Base-by-base conservation (phyloP, 805 yeast species). In the Metschnikowia amazonensis region DNA sequence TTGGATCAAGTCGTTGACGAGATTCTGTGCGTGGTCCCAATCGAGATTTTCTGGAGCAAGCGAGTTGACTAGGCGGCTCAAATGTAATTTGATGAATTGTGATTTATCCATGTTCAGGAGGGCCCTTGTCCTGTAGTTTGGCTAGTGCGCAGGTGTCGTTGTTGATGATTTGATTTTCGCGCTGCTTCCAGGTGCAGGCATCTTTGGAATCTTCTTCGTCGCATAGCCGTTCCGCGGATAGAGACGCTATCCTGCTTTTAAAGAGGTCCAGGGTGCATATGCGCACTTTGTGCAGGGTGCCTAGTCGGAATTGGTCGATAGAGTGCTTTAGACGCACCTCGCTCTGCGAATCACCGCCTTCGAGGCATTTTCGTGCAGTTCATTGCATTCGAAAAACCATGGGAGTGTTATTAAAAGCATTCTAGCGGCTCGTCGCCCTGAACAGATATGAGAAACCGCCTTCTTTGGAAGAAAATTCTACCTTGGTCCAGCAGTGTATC, bases 1-100 rank as follows among this genome's bases (percentile, higher is more conserved):
- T 8, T 29, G 31, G 17, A 60, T 43, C 11, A 70, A 45, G 36
- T 70, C 74, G 40, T 49, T 53, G 17, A 65, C 53, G 14, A 69
- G 53, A 37, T 69, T 62, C 37, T 63, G 60, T 4, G 53, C 54
- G 46, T 63, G 68, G 34, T 63, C 69, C 1, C 61, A 60, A 1
- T 74, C 74, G 42, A 66, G 60, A 40, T 66, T 72, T 1, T 51
- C 25, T 8, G 77, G 75, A 1, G 69, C 61, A 23, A 72, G 52
- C 13, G 71, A 57, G 37, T 57, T 60, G 32, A 69, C 70, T 29
- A 72, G 56, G 14, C 74, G 57, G 25, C 59, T 60, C 29, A 65
- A 49, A 44, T 72, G 67, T 21, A 66, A 46, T 49, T 57, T 58
- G 17, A 66, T 57, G 37, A 69, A 54, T 51, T 70, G 74, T 33